Conservation (phyloP, 2,329 filamentous ascomycete species). For the Pyrenophora graminea region DNA sequence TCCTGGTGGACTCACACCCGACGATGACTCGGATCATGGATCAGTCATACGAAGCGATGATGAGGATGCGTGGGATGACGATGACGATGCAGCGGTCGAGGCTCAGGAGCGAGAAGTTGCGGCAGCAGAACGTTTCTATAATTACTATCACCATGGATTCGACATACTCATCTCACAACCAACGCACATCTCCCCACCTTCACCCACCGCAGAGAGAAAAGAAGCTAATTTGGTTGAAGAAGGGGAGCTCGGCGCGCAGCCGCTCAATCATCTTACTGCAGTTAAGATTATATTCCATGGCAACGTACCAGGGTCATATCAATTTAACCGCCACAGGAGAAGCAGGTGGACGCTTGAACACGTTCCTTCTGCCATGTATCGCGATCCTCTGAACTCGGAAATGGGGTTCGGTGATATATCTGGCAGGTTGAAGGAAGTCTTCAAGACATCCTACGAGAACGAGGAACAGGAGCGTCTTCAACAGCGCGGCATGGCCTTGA, state of each 20-base stretch:
- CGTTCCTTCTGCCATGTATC: slow-evolving; percentile 48
- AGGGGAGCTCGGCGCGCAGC: slow-evolving; percentile 35
- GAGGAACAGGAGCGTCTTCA: slow-evolving; percentile 58
- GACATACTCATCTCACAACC: slow-evolving; percentile 88
- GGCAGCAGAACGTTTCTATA: slow-evolving; percentile 81
- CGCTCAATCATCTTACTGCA: slow-evolving; percentile 71
- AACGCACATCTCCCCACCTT: slow-evolving; percentile 54
- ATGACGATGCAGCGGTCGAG: slow-evolving; percentile 55
- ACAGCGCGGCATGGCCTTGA: slow-evolving; percentile 76
- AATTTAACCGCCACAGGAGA: slow-evolving; percentile 91
- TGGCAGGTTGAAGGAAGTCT: slow-evolving; percentile 67
- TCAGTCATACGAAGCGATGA: slow-evolving; percentile 44
- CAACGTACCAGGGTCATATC: slow-evolving; percentile 93
- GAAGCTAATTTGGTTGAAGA: slow-evolving; percentile 29
- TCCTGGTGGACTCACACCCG: slow-evolving; percentile 31
- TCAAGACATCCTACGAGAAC: slow-evolving; percentile 67
- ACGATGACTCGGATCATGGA: slow-evolving; percentile 42
- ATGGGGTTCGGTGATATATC: slow-evolving; percentile 66
- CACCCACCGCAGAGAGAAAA: slow-evolving; percentile 61
- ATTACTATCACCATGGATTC: slow-evolving; percentile 95
- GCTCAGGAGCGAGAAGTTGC: slow-evolving; percentile 63
- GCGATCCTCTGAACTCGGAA: slow-evolving; percentile 69
- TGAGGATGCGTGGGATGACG: slow-evolving; percentile 54
- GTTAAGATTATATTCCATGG: slow-evolving; percentile 93
- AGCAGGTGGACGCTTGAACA: slow-evolving; percentile 79